Evolutionary conservation across 495 filamentous ascomycete species (phyloP), one percentile per base, ranked within the genome.

Genomic region (Podospora fimiseda): DNA sequence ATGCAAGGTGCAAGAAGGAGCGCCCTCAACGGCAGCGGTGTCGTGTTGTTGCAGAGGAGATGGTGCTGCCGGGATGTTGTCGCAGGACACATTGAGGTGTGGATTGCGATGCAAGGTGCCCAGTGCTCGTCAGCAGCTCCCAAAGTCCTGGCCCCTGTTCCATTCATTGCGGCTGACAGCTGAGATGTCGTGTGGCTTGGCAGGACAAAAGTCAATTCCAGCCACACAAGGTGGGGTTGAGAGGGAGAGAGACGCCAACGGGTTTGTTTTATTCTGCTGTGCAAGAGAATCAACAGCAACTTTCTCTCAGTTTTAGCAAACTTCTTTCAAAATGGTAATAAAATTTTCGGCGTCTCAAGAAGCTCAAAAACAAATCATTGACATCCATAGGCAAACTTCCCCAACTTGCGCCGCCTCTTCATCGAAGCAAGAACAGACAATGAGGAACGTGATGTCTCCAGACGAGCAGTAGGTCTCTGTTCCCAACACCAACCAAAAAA

Each of bases 381-480:
- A 23, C 11, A 8, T 22, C 9, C 50, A 19, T 56, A 87, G 89
- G 87, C 85, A 56, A 93, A 87, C 70, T 84, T 98, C 45, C 93
- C 93, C 39, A 98, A 98, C 67, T 80, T 98, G 36, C 85, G 93
- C 41, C 90, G 93, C 21, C 84, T 98, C 48, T 97, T 98, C 69
- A 94, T 96, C 47, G 91, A 96, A 71, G 90, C 94, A 9, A 78
- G 93, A 48, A 89, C 89, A 3, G 94, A 97, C 57, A 84, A 87
- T 49, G 93, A 98, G 66, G 93, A 98, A 70, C 87, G 91, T 67
- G 87, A 88, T 45, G 92, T 96, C 61, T 97, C 94, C 4, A 78
- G 93, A 53, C 94, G 82, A 66, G 93, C 93, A 38, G 93, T 97
- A 74, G 60, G 86, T 72, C 13, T 5, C 15, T 5, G 3, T 23